These are phyloP conservation scores for Exserohilum rostratum DNA, from an alignment of 2,329 filamentous ascomycete genomes.

Conservation along the genomic window DNA sequence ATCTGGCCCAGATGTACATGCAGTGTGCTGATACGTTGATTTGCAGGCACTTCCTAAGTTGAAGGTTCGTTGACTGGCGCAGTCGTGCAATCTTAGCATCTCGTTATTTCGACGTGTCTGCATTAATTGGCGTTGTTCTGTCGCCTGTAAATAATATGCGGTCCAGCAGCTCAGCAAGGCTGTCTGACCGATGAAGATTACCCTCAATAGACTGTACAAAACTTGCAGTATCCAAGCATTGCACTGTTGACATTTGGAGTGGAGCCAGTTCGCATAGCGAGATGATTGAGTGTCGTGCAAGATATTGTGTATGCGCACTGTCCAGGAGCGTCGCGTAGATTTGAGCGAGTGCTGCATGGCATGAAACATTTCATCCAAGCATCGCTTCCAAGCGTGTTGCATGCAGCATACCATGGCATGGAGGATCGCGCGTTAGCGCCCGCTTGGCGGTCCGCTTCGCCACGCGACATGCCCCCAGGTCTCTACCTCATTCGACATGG, in stretches of 20 bases:
- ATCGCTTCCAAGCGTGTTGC: neutral
- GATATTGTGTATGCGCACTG: neutral
- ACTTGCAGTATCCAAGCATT: neutral
- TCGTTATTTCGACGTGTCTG: neutral
- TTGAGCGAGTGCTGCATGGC: neutral
- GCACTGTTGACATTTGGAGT: neutral
- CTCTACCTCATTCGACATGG: conserved; percentile 12
- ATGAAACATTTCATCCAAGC: neutral
- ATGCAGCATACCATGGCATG: neutral
- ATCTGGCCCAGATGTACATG: neutral
- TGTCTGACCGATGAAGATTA: neutral
- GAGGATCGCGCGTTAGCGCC: conserved; percentile 2
- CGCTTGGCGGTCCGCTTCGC: conserved; percentile 8
- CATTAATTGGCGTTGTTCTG: conserved; percentile 14
- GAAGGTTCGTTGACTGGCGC: neutral
- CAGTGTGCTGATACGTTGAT: conserved; percentile 6
- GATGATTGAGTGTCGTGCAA: neutral
- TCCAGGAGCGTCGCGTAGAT: neutral
- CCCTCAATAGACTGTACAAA: conserved; percentile 8
- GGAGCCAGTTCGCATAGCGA: neutral
- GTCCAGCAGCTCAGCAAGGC: neutral
- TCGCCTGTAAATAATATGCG: conserved; percentile 1
- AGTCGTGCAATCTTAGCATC: conserved; percentile 7
- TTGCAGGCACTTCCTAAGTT: conserved; percentile 10
- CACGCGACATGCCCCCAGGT: conserved; percentile 8